A percentile compares a stretch with the other conserved stretches of the same genome.
These are phyloP conservation scores for Gardenia jasminoides DNA, from an alignment of 257 asterid species.

Conservation along the genomic window DNA sequence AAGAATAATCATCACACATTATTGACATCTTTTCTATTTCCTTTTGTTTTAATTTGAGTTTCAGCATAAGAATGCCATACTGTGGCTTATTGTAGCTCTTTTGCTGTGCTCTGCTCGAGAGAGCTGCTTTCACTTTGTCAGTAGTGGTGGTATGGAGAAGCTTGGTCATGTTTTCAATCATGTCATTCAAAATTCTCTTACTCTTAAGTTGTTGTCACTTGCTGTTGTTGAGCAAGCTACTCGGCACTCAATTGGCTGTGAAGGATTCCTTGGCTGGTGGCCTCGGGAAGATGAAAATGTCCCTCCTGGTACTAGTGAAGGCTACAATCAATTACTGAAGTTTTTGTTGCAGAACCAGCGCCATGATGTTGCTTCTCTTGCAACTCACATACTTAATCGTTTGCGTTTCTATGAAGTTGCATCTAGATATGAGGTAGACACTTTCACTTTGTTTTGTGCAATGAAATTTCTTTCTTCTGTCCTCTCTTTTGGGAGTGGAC, in stretches of 20 bases:
- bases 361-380: slow-evolving; percentile 84
- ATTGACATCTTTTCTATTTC: slow-evolving; percentile 21
- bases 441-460: slow-evolving; percentile 22
- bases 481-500: not conserved
- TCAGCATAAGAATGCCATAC: slow-evolving; percentile 68
- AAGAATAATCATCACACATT: not conserved
- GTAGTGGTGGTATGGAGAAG: slow-evolving; percentile 87
- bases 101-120: slow-evolving; percentile 82
- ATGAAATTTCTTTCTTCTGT: slow-evolving; percentile 7
- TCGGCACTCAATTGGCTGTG: slow-evolving; percentile 83
- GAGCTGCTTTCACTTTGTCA: slow-evolving; percentile 74
- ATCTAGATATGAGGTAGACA: slow-evolving; percentile 85
- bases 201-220: slow-evolving; percentile 52
- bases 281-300: slow-evolving; percentile 74
- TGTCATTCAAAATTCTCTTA: slow-evolving; percentile 41
- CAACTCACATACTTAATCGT: slow-evolving; percentile 85
- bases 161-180: slow-evolving; percentile 59
- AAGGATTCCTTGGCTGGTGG: slow-evolving; percentile 89
- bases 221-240: slow-evolving; percentile 86
- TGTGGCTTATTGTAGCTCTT: slow-evolving; percentile 65
- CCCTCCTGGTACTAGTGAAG: slow-evolving; percentile 76
- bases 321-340: slow-evolving; percentile 84
- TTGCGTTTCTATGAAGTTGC: slow-evolving; percentile 85
- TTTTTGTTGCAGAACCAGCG: slow-evolving; percentile 76
- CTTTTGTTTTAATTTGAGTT: slow-evolving; percentile 21